A percentile compares a stretch with the other conserved stretches of the same genome.
phyloP scores from a whole-genome alignment of 140 eudicot genomes.

The Ambrosia hybrid region DNA sequence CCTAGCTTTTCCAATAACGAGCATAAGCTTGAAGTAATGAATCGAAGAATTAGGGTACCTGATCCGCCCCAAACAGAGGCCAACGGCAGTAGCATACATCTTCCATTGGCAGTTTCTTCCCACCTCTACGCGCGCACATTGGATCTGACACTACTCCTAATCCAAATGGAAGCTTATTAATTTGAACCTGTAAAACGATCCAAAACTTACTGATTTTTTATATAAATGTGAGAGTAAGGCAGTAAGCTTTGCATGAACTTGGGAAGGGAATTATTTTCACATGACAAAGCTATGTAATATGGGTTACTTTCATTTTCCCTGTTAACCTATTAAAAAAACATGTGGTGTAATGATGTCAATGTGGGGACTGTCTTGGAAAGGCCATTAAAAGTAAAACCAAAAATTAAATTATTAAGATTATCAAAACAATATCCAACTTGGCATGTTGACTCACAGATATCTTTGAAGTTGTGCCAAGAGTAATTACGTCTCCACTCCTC shows the following conservation, averaged over 20 bases:
- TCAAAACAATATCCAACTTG: background rate
- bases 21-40: constrained; percentile 17
- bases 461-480: constrained; percentile 87
- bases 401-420: background rate
- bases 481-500: constrained; percentile 72
- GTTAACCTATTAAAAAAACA: background rate
- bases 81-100: constrained; percentile 83
- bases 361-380: too few relatives aligned
- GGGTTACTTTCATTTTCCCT: constrained; percentile 2
- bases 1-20: constrained; percentile 14
- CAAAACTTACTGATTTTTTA: background rate
- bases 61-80: constrained; percentile 81
- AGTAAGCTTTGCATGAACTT: constrained; percentile 2
- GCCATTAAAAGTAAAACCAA: background rate
- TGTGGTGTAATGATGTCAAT: background rate
- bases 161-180: constrained; percentile 71
- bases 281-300: background rate
- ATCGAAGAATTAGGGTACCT: constrained; percentile 47
- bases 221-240: background rate
- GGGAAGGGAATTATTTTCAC: background rate
- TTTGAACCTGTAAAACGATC: constrained; percentile 60
- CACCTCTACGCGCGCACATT: constrained; percentile 90
- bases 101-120: constrained; percentile 95
- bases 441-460: constrained; percentile 53
- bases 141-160: constrained; percentile 90